Evolutionary conservation across 2,329 filamentous ascomycete genomes (phyloP).

Genomic region (Hirsutella rhossiliensis): DNA sequence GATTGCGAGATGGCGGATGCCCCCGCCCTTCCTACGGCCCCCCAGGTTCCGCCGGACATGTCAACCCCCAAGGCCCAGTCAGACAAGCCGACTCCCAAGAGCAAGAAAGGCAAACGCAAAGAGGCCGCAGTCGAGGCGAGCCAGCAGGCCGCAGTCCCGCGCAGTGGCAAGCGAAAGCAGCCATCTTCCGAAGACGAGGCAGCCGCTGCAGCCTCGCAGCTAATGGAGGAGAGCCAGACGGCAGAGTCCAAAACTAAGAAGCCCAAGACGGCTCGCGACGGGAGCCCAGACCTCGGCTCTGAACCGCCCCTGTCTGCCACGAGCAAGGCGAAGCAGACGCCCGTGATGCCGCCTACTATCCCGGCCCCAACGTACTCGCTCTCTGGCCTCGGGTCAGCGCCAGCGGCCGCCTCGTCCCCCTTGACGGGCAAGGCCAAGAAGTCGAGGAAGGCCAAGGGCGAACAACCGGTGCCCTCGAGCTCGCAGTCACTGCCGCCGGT

Average conservation of each 20-base stretch:
- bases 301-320: constrained; percentile 11
- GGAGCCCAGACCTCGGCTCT: constrained; percentile 22
- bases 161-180: constrained; percentile 25
- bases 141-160: constrained; percentile 8
- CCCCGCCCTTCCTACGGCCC: constrained; percentile 12
- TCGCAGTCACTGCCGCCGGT: constrained; percentile 6
- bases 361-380: constrained; percentile 11
- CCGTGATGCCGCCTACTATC: constrained; percentile 18
- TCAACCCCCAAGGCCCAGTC: constrained; percentile 6
- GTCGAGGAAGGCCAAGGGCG: constrained; percentile 17
- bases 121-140: neutral
- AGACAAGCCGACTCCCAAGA: constrained; percentile 12
- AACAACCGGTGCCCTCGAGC: constrained; percentile 7
- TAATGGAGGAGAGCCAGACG: constrained; percentile 19
- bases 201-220: constrained; percentile 19
- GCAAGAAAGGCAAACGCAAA: constrained; percentile 9
- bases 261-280: constrained; percentile 18
- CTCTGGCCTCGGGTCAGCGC: constrained; percentile 4
- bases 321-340: constrained; percentile 17
- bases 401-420: constrained; percentile 11
- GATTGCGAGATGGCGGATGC: constrained; percentile 32
- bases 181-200: constrained; percentile 25
- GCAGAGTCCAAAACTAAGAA: constrained; percentile 29
- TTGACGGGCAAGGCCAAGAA: constrained; percentile 10
- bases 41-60: constrained; percentile 9